phyloP scores from a whole-genome alignment of 768 basidiomycete genomes.

The Collybia mongolica region DNA sequence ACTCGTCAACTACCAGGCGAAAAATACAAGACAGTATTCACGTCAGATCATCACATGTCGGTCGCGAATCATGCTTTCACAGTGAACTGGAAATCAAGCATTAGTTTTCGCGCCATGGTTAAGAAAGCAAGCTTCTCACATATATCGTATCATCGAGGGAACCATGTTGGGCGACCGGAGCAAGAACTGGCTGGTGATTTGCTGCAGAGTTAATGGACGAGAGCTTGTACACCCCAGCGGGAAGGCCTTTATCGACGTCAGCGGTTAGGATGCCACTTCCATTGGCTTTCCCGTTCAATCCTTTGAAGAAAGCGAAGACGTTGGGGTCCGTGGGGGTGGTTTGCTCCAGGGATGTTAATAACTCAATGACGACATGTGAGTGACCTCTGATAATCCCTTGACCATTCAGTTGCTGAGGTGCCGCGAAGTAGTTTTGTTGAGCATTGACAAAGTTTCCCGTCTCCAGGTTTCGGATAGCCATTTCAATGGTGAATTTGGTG shows the following conservation, averaged over 20 bases:
- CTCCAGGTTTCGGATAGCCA: constrained; percentile 44
- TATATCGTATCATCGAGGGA: constrained; percentile 57
- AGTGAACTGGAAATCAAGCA: too few species aligned
- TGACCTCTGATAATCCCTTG: constrained; percentile 54
- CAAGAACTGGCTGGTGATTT: constrained; percentile 62
- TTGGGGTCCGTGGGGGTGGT: constrained; percentile 48
- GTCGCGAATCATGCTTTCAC: too few species aligned
- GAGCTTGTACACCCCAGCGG: constrained; percentile 58
- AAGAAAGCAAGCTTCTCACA: constrained; percentile 28
- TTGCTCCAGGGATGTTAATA: constrained; percentile 37
- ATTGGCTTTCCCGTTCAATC: constrained; percentile 42
- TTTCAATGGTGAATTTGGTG: constrained; percentile 47
- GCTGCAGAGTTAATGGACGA: constrained; percentile 55
- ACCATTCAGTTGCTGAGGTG: constrained; percentile 52
- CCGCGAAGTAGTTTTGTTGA: constrained; percentile 51
- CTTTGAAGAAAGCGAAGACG: constrained; percentile 59
- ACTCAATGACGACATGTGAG: constrained; percentile 59
- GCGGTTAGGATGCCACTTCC: constrained; percentile 47
- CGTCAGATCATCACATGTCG: too few species aligned
- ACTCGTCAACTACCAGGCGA: too few species aligned
- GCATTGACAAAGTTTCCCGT: constrained; percentile 61
- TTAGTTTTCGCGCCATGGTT: too few species aligned
- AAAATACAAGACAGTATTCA: too few species aligned
- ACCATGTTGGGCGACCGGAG: constrained; percentile 61
- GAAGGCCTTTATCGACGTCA: constrained; percentile 52